These are phyloP conservation scores for Kalanchoe fedtschenkoi DNA, from an alignment of 164 flowering plant species.

Conservation along the genomic window DNA sequence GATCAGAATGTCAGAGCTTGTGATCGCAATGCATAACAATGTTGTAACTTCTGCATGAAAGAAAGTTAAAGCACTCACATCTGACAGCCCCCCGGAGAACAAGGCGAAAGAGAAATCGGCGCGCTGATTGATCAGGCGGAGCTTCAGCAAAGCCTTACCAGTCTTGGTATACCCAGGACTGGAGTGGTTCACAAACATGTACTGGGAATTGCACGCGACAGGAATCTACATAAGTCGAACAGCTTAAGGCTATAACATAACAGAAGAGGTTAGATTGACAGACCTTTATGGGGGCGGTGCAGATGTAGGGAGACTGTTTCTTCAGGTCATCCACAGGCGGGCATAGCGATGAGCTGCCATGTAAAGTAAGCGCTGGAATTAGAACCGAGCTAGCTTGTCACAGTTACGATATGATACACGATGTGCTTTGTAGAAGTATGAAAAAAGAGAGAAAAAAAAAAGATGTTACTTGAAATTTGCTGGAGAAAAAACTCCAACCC, in stretches of 20 bases:
- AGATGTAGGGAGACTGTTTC: constrained; percentile 29
- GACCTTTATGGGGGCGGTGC: constrained; percentile 56
- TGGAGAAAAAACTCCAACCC: constrained; percentile 58
- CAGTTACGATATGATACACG: neutral
- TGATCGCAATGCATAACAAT: neutral
- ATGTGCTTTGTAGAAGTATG: neutral
- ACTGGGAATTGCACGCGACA: constrained; percentile 20
- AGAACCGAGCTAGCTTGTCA: neutral
- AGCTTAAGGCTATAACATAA: neutral
- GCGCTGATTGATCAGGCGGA: constrained; percentile 50
- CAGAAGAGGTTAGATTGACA: neutral
- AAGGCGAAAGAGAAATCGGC: constrained; percentile 50
- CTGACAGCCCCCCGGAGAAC: constrained; percentile 41
- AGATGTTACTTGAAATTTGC: constrained; percentile 34
- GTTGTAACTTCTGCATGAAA: neutral
- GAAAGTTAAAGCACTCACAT: constrained; percentile 19
- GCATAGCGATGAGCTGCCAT: constrained; percentile 49
- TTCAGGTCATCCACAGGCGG: constrained; percentile 16
- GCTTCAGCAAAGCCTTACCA: constrained; percentile 34
- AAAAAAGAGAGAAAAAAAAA: neutral
- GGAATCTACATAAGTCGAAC: neutral
- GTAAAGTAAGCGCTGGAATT: neutral
- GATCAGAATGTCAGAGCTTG: neutral
- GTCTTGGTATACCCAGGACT: constrained; percentile 25
- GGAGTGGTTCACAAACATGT: constrained; percentile 24